Evolutionary conservation across 208 protist species (phyloP).

Genomic region (Trypanosoma mega): DNA sequence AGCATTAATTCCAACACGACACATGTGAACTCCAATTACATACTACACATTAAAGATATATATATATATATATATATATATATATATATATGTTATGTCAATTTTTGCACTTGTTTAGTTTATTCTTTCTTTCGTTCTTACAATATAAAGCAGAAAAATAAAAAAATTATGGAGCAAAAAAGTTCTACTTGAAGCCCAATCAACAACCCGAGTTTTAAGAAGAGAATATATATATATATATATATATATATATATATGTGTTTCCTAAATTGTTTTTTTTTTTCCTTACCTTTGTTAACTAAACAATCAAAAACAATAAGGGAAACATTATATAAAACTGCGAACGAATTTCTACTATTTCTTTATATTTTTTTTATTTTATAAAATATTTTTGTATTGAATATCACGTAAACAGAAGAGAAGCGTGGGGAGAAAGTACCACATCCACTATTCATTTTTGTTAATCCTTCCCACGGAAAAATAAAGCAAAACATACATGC

Average conservation of each 20-base stretch:
- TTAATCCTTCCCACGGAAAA: no score
- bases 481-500: no score
- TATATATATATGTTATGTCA: no score
- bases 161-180: constrained; percentile 2
- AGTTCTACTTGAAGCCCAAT: constrained; percentile 3
- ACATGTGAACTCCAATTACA: no score
- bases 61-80: no score
- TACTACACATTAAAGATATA: no score
- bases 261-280: constrained; percentile 6
- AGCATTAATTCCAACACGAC: no score
- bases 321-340: constrained; percentile 7
- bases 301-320: constrained; percentile 13
- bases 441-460: no score
- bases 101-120: no score
- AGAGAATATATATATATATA: constrained; percentile 13
- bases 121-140: no score
- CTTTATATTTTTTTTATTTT: constrained; percentile 10
- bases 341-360: not conserved
- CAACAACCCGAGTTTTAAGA: not conserved
- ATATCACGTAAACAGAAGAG: not conserved
- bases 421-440: no score
- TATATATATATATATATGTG: constrained; percentile 3
- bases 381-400: constrained; percentile 2
- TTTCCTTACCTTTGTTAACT: not conserved
- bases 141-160: no score